Evolutionary conservation across 352 stramenopile species (phyloP).

Genomic region (Phytophthora fragariae): DNA sequence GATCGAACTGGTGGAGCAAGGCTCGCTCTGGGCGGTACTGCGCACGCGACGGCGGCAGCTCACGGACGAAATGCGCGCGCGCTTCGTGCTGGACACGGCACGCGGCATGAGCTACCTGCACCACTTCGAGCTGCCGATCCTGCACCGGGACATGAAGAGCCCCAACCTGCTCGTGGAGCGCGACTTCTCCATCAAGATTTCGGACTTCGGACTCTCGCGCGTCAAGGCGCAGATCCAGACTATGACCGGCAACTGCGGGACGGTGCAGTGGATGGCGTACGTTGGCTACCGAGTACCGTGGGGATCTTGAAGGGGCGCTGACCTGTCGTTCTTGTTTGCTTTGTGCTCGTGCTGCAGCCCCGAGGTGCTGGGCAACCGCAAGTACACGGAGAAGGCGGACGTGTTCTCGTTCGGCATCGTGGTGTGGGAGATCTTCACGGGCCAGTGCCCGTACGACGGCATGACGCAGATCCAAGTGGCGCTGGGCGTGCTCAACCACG

Average conservation of each 20-base stretch:
- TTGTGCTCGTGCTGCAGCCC: slow-evolving; percentile 46
- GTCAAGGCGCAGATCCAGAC: slow-evolving; percentile 93
- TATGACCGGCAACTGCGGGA: slow-evolving; percentile 93
- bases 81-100: slow-evolving; percentile 80
- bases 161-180: slow-evolving; percentile 90
- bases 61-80: slow-evolving; percentile 51
- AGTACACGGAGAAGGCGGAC: slow-evolving; percentile 95
- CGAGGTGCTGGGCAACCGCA: slow-evolving; percentile 89
- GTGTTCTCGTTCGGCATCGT: slow-evolving; percentile 95
- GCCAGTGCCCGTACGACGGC: slow-evolving; percentile 89
- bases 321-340: slow-evolving; percentile 16
- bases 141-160: slow-evolving; percentile 92
- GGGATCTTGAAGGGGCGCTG: slow-evolving; percentile 37
- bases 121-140: slow-evolving; percentile 83
- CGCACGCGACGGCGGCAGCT: slow-evolving; percentile 55
- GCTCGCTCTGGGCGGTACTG: slow-evolving; percentile 95
- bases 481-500: slow-evolving; percentile 82
- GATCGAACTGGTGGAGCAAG: slow-evolving; percentile 94
- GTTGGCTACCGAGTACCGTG: slow-evolving; percentile 28
- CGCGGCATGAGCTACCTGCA: slow-evolving; percentile 92
- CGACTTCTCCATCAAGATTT: slow-evolving; percentile 91
- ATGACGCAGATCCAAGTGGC: slow-evolving; percentile 91
- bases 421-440: slow-evolving; percentile 94
- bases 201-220: slow-evolving; percentile 91
- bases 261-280: slow-evolving; percentile 90